Conservation (phyloP, 2,329 filamentous ascomycete genomes). For the Onygenales sp. region DNA sequence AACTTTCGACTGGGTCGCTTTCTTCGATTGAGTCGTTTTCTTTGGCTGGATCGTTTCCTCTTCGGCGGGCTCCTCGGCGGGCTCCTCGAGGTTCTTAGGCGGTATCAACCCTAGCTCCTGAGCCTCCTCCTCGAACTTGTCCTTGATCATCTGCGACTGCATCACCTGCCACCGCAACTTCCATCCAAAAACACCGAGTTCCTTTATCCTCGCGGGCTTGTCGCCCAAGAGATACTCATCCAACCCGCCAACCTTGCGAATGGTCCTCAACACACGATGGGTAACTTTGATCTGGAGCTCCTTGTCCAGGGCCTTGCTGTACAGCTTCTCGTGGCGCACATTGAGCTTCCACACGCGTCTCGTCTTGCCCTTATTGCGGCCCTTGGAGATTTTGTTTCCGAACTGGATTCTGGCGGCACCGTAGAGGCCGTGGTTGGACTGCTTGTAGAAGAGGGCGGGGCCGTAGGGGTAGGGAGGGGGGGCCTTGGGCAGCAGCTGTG, state of each 20-base stretch:
- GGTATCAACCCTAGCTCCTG: slow-evolving; percentile 53
- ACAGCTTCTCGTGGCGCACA: slow-evolving; percentile 38
- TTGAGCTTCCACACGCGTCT: slow-evolving; percentile 41
- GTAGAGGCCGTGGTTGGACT: slow-evolving; percentile 40
- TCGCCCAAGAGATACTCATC: slow-evolving; percentile 84
- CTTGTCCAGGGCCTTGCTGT: slow-evolving; percentile 33
- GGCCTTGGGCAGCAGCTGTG: slow-evolving; percentile 23
- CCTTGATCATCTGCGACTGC: slow-evolving; percentile 61
- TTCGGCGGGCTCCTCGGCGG: slow-evolving; percentile 34
- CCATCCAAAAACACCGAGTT: slow-evolving; percentile 87
- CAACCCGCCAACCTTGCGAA: slow-evolving; percentile 78
- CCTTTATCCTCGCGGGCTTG: slow-evolving; percentile 67
- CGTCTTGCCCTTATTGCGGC: slow-evolving; percentile 40
- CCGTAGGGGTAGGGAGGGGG: slow-evolving; percentile 40
- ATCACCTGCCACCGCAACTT: slow-evolving; percentile 80
- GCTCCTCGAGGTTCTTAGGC: slow-evolving; percentile 22
- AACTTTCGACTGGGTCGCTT: background rate
- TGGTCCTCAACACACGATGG: slow-evolving; percentile 40
- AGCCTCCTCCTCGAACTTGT: slow-evolving; percentile 57
- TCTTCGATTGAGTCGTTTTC: slow-evolving; percentile 10
- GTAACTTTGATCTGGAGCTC: slow-evolving; percentile 38
- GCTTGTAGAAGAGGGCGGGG: slow-evolving; percentile 33
- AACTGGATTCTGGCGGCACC: slow-evolving; percentile 37
- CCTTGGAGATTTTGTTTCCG: slow-evolving; percentile 42
- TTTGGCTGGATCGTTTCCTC: slow-evolving; percentile 23